These are phyloP conservation scores for Candida pseudoviswanathii DNA, from an alignment of 1,139 yeast species.

Conservation along the genomic window DNA sequence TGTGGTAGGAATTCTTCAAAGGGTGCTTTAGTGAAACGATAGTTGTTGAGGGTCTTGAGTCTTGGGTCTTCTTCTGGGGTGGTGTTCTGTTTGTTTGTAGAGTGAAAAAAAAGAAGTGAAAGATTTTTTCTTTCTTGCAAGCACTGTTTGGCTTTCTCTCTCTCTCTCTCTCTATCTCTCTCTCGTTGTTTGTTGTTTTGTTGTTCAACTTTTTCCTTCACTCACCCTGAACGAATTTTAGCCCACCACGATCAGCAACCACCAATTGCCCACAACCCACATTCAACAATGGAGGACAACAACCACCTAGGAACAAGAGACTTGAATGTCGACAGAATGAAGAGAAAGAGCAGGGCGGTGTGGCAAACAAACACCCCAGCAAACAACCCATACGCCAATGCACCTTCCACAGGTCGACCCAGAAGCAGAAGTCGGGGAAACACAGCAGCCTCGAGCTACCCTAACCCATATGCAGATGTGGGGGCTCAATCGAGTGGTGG, in stretches of 20 bases:
- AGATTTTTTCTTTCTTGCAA: not conserved
- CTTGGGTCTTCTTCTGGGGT: too few species aligned
- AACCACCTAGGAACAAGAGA: not conserved
- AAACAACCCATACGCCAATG: constrained; percentile 40
- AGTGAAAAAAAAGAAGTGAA: not conserved
- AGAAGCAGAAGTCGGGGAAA: constrained; percentile 7
- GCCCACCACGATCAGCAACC: not conserved
- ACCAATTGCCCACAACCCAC: not conserved
- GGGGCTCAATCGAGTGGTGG: not conserved
- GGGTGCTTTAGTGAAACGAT: not conserved
- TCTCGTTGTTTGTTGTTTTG: not conserved
- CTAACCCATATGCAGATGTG: constrained; percentile 4
- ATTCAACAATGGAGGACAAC: not conserved
- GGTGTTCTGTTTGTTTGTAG: too few species aligned
- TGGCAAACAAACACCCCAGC: constrained; percentile 33
- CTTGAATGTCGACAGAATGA: not conserved
- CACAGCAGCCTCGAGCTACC: not conserved
- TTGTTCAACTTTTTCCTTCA: constrained; percentile 3
- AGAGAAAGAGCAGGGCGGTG: constrained; percentile 47
- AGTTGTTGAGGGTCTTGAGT: not conserved
- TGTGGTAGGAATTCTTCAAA: constrained; percentile 14
- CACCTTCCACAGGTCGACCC: constrained; percentile 15
- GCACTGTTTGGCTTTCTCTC: constrained; percentile 2
- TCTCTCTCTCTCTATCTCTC: not conserved
- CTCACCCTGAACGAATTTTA: not conserved